Conservation (phyloP, 23 red algal species). For the Gracilaria domingensis region DNA sequence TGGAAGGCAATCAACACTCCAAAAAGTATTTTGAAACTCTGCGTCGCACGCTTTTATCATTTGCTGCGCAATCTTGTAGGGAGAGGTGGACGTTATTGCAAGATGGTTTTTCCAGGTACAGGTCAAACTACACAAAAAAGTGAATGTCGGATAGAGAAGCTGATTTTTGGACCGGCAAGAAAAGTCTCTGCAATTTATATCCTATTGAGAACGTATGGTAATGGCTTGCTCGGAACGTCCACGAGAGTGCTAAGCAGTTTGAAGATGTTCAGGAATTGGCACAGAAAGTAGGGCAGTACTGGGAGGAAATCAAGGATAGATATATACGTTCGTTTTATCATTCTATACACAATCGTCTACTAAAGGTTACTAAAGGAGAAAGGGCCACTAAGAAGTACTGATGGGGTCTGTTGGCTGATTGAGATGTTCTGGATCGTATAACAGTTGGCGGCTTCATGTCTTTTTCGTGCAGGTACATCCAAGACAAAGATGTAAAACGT, state of each 20-base stretch:
- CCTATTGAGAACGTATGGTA: slow-evolving; percentile 17
- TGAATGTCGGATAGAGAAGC: not conserved
- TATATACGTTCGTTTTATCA: not conserved
- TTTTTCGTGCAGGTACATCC: too few relatives aligned
- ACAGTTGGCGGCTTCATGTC: not conserved
- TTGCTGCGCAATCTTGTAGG: not conserved
- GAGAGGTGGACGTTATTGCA: not conserved
- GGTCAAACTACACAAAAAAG: not conserved
- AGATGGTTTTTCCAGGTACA: not conserved
- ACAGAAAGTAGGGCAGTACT: not conserved
- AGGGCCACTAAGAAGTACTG: not conserved
- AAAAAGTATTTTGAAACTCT: not conserved
- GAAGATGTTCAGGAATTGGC: not conserved
- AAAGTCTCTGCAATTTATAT: not conserved
- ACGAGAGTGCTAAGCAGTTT: not conserved
- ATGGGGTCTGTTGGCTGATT: not conserved
- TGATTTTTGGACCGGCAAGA: not conserved
- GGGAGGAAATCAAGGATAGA: not conserved
- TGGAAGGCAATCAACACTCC: too few relatives aligned
- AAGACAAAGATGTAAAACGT: too few relatives aligned
- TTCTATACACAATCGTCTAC: slow-evolving; percentile 4
- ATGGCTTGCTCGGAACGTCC: not conserved
- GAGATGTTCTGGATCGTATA: not conserved
- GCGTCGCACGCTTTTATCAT: not conserved
- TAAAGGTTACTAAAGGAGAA: not conserved